Evolutionary conservation across 2,329 filamentous ascomycete genomes (phyloP), one percentile per base, ranked within the genome.

Genomic region (Aureobasidium leucospermi): DNA sequence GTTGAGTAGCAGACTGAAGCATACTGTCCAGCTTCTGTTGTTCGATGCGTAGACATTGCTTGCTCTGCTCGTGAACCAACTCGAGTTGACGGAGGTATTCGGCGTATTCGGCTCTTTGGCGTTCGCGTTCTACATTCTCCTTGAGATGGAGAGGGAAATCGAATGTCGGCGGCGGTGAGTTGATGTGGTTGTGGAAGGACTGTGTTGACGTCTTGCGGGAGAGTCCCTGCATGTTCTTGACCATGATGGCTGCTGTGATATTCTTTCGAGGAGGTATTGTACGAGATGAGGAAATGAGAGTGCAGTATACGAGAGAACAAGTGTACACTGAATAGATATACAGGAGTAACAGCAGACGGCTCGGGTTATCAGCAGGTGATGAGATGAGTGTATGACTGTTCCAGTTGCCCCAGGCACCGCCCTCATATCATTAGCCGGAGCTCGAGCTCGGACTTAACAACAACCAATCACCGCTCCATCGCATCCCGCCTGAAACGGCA

Each of bases 61-160:
- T 61, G 59, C 56, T 61, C 53, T 58, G 52, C 45, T 57, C 52
- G 43, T 58, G 60, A 15, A 61, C 19, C 15, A 48, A 31, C 13
- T 49, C 48, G 2, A 60, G 49, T 45, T 57, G 55, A 77, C 34
- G 78, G 79, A 42, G 45, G 29, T 47, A 52, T 16, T 59, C 56
- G 19, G 36, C 48, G 23, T 46, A 52, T 19, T 29, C 56, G 43
- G 38, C 47, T 19, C 15, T 59, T 43, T 34, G 46, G 29, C 45
- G 7, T 15, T 60, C 60, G 23, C 51, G 32, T 36, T 62, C 61
- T n/a, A 59, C 36, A 1, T 41, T 56, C 16, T 59, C 61, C 15
- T 32, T 38, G 23, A 47, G 15, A 28, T 32, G 43, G 1, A 29
- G 42, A 31, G 55, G 42, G 39, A 53, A 39, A 6, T 59, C 47